These are phyloP conservation scores for Exophiala dermatitidis DNA, from an alignment of 2,329 filamentous ascomycete genomes.

Conservation along the genomic window DNA sequence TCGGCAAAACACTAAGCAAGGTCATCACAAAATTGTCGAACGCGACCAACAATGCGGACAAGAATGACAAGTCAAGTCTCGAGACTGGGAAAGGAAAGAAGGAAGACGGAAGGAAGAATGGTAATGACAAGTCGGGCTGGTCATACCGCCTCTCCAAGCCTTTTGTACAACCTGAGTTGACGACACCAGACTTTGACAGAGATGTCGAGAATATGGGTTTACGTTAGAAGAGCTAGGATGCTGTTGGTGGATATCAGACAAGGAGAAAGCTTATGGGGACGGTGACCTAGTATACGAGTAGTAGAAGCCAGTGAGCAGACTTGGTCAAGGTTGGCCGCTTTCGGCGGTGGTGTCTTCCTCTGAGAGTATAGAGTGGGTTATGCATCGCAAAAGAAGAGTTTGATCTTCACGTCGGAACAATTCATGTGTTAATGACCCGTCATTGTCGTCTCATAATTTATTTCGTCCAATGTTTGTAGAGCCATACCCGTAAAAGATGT, in stretches of 20 bases:
- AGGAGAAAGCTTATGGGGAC: neutral
- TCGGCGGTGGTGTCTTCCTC: no score
- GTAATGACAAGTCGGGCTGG: conserved; percentile 11
- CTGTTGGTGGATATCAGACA: no score
- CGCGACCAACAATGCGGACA: neutral
- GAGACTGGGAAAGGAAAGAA: neutral
- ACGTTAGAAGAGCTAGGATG: neutral
- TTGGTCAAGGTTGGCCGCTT: no score
- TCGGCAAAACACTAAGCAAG: conserved; percentile 11
- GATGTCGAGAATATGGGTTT: conserved; percentile 11
- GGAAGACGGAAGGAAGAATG: neutral
- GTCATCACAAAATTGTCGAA: conserved; percentile 9
- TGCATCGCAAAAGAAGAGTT: no score
- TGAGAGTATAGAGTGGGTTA: no score
- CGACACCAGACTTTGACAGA: conserved; percentile 22
- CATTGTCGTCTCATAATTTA: no score
- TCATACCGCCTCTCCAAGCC: conserved; percentile 19
- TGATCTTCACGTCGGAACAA: no score
- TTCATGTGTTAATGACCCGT: no score
- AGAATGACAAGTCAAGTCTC: neutral
- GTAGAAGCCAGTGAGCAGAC: neutral
- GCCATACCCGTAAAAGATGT: no score
- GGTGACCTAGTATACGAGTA: neutral
- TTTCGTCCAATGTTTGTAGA: no score
- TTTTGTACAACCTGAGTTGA: conserved; percentile 20